phyloP scores from a whole-genome alignment of 495 filamentous ascomycete species.

The Endocarpon pusillum region DNA sequence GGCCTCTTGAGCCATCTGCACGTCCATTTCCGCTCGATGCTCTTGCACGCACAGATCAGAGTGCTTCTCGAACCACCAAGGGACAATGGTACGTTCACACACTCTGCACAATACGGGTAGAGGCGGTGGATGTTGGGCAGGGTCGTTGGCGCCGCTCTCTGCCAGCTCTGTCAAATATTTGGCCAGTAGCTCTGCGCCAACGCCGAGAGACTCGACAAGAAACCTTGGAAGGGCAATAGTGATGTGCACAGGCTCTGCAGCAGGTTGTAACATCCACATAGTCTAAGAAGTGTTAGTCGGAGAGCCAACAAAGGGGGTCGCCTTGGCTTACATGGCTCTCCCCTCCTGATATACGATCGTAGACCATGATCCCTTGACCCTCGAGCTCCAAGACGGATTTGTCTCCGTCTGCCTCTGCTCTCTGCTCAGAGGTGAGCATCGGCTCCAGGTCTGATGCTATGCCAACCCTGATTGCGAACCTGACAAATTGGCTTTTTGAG shows the following conservation, averaged over 20 bases:
- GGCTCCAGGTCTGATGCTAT: slow-evolving; percentile 47
- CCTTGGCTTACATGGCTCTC: slow-evolving; percentile 69
- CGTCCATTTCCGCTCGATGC: slow-evolving; percentile 91
- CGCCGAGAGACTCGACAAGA: slow-evolving; percentile 86
- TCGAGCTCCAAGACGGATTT: slow-evolving; percentile 57
- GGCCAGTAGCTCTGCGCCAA: slow-evolving; percentile 86
- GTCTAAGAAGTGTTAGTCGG: slow-evolving; percentile 57
- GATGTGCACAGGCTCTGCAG: slow-evolving; percentile 70
- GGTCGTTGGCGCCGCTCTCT: slow-evolving; percentile 69
- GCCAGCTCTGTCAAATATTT: slow-evolving; percentile 81
- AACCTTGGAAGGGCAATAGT: slow-evolving; percentile 83
- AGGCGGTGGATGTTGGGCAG: slow-evolving; percentile 67
- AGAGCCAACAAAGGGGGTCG: too few relatives aligned
- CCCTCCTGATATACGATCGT: slow-evolving; percentile 70
- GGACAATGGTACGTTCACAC: slow-evolving; percentile 92
- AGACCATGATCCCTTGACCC: slow-evolving; percentile 95
- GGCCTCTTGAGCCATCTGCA: slow-evolving; percentile 84
- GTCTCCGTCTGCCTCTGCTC: slow-evolving; percentile 26
- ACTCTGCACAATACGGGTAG: slow-evolving; percentile 86
- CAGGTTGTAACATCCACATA: slow-evolving; percentile 99
- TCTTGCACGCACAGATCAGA: slow-evolving; percentile 92
- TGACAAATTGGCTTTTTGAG: slow-evolving; percentile 77
- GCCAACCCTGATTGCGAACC: slow-evolving; percentile 64
- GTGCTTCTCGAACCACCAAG: slow-evolving; percentile 99
- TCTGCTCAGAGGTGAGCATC: slow-evolving; percentile 26